These are phyloP conservation scores for Bombardia bombarda DNA, from an alignment of 495 filamentous ascomycete genomes.

Conservation along the genomic window DNA sequence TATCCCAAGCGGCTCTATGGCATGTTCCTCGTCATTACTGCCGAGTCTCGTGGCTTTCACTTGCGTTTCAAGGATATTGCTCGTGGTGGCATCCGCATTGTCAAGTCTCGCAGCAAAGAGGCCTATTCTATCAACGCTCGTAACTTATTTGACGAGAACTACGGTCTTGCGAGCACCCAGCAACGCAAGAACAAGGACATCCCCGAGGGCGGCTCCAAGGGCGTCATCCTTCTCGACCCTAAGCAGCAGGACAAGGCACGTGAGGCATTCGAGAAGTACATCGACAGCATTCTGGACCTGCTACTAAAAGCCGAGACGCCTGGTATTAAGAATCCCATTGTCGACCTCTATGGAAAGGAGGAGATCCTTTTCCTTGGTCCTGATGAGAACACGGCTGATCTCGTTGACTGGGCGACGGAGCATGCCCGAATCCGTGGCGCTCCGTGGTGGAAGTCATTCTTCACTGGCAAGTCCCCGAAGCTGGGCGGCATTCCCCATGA, in stretches of 20 bases:
- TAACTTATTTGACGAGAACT: conserved; percentile 96
- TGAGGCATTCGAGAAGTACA: conserved; percentile 98
- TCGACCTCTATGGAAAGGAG: conserved; percentile 85
- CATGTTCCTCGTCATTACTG: conserved; percentile 97
- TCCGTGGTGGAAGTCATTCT: conserved; percentile 99
- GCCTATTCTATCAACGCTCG: conserved; percentile 94
- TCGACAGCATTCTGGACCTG: conserved; percentile 94
- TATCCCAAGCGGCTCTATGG: conserved; percentile 92
- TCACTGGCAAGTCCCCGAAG: conserved; percentile 95
- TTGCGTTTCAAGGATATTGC: conserved; percentile 95
- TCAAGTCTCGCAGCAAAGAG: conserved; percentile 93
- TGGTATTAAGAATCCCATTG: conserved; percentile 97
- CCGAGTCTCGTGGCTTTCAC: conserved; percentile 96
- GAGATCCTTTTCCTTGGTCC: conserved; percentile 98
- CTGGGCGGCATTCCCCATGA: conserved; percentile 96
- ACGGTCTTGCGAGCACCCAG: conserved; percentile 95
- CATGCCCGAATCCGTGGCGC: conserved; percentile 84
- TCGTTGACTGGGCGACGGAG: conserved; percentile 96
- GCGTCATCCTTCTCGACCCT: conserved; percentile 89
- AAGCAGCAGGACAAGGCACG: conserved; percentile 85
- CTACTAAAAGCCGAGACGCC: conserved; percentile 82
- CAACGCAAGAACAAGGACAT: conserved; percentile 99
- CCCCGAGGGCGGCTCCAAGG: conserved; percentile 97
- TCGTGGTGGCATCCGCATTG: conserved; percentile 94
- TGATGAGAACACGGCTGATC: conserved; percentile 95